These are phyloP conservation scores for Dendrobium huoshanense DNA, from an alignment of 106 monocot genomes.

Conservation along the genomic window DNA sequence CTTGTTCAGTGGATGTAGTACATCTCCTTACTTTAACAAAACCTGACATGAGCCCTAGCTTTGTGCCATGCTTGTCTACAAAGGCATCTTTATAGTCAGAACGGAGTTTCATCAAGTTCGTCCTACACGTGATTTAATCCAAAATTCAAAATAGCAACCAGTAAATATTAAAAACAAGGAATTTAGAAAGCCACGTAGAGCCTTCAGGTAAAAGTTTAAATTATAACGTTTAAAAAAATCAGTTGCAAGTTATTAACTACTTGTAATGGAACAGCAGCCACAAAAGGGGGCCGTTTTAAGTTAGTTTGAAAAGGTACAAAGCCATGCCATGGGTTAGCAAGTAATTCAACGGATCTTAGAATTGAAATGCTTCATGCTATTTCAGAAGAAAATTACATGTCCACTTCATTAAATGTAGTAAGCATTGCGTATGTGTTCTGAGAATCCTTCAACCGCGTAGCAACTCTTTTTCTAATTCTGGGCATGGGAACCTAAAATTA, in stretches of 20 bases:
- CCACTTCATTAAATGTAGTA: constrained; percentile 99
- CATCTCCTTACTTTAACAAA: constrained; percentile 67
- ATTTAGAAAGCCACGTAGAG: not conserved
- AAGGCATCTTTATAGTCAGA: constrained; percentile 94
- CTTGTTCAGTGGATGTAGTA: not conserved
- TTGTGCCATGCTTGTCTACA: constrained; percentile 80
- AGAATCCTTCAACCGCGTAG: constrained; percentile 93
- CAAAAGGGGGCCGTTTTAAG: not conserved
- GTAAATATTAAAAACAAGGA: not conserved
- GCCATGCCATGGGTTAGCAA: not conserved
- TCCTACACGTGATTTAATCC: constrained; percentile 33
- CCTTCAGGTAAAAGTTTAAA: not conserved
- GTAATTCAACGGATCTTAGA: not conserved
- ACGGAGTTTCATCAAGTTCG: constrained; percentile 96
- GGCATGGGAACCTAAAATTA: constrained; percentile 82
- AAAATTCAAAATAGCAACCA: not conserved
- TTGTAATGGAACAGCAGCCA: not conserved
- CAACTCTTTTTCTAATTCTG: constrained; percentile 80
- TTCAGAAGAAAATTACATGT: constrained; percentile 48
- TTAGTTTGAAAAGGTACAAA: not conserved
- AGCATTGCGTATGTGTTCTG: constrained; percentile 97
- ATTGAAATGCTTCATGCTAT: not conserved
- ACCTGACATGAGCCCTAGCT: constrained; percentile 88
- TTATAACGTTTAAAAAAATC: not conserved
- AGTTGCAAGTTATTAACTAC: not conserved